Percentiles rank a stretch among this genome's conserved stretches.
These are phyloP conservation scores for Bertia moriformis DNA, from an alignment of 2,329 filamentous ascomycete genomes.

Conservation along the genomic window DNA sequence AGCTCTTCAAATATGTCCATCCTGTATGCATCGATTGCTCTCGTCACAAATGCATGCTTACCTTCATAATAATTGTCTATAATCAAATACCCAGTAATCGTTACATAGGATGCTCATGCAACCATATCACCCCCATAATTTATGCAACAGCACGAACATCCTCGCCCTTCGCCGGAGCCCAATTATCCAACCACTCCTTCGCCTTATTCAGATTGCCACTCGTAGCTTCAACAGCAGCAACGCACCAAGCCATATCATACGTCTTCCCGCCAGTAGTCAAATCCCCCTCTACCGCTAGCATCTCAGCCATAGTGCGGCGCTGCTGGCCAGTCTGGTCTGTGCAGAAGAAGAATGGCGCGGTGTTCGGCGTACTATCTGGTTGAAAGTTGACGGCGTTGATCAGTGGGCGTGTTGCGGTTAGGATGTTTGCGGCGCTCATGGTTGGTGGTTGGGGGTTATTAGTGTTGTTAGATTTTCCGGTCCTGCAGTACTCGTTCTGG, in stretches of 20 bases:
- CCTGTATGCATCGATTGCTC: too few relatives aligned
- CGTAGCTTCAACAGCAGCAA: constrained; percentile 56
- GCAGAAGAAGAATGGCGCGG: constrained; percentile 60
- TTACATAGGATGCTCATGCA: too few relatives aligned
- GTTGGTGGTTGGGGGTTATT: constrained; percentile 43
- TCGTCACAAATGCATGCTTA: too few relatives aligned
- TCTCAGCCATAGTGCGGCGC: constrained; percentile 54
- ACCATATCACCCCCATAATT: background rate
- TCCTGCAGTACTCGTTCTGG: constrained; percentile 71
- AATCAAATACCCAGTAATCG: too few relatives aligned
- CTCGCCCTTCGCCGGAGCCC: constrained; percentile 48
- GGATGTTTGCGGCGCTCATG: constrained; percentile 52
- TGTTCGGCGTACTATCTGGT: background rate
- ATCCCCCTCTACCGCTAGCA: constrained; percentile 54
- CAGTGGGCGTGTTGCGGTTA: constrained; percentile 30
- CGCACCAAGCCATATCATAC: constrained; percentile 60
- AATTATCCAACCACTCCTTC: constrained; percentile 69
- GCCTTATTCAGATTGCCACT: constrained; percentile 56
- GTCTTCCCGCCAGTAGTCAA: constrained; percentile 6
- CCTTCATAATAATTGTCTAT: too few relatives aligned
- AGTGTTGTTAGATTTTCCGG: constrained; percentile 39
- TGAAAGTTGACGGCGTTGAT: constrained; percentile 30
- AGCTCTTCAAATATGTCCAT: too few relatives aligned
- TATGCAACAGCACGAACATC: background rate
- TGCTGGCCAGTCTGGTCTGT: constrained; percentile 71